Conservation (phyloP, 108 stramenopile genomes). For the Pseudonitzschia delicatissima region DNA sequence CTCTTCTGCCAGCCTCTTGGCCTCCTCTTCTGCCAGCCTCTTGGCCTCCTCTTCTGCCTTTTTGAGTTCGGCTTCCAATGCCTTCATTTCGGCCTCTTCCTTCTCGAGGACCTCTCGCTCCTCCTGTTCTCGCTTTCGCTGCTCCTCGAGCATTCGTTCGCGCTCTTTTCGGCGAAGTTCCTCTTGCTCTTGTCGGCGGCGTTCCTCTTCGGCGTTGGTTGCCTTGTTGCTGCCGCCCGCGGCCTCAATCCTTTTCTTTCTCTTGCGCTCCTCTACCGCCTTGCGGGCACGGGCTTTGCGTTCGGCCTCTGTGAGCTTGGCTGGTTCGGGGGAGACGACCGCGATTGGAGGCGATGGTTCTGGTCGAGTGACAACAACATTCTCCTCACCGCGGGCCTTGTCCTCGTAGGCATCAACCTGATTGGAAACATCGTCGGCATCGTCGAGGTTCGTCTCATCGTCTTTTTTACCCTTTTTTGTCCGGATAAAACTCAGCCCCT, state of each 20-base stretch:
- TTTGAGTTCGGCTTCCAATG: slow-evolving; percentile 23
- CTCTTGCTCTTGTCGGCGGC: slow-evolving; percentile 16
- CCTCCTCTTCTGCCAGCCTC: slow-evolving; percentile 14
- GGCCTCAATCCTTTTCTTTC: slow-evolving; percentile 8
- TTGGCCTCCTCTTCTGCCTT: slow-evolving; percentile 21
- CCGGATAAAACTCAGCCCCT: too few species aligned
- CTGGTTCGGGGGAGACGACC: not conserved
- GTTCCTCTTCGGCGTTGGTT: slow-evolving; percentile 5
- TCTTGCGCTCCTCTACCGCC: slow-evolving; percentile 40
- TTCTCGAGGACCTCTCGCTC: slow-evolving; percentile 5
- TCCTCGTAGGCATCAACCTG: not conserved
- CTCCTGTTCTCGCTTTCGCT: slow-evolving; percentile 9
- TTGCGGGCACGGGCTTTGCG: slow-evolving; percentile 27
- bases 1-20: not conserved
- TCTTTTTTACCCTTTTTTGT: too few species aligned
- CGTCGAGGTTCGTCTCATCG: not conserved
- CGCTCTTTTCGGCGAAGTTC: not conserved
- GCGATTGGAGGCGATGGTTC: not conserved
- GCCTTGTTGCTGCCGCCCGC: not conserved
- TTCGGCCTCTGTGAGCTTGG: not conserved
- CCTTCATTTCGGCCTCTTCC: slow-evolving; percentile 22
- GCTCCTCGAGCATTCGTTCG: not conserved
- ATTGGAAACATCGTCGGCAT: not conserved
- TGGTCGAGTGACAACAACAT: too few species aligned
- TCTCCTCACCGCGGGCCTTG: not conserved